Base-by-base conservation (phyloP, 1,139 yeast species). In the Candida mesenterica region DNA sequence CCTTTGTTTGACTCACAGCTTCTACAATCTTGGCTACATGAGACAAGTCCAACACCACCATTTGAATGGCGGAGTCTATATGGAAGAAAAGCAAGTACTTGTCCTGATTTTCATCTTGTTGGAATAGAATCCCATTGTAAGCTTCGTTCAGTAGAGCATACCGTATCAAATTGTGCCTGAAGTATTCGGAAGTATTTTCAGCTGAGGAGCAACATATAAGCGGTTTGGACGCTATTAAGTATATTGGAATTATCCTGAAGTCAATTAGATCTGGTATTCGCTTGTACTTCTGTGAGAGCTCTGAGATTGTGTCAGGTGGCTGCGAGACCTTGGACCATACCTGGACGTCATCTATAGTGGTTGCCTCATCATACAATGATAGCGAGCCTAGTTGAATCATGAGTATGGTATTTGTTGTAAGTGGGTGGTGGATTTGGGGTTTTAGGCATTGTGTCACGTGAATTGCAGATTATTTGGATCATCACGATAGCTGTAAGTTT, bases 241-340 rank as follows among this genome's bases (percentile, higher is more conserved):
- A 57, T 2, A 65, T 31, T 2, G 75, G 74, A 12, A 66, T 48
- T 31, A 46, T 38, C 3, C 39, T 38, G 39, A 53, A 49, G 32
- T 61, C 46, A 15, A 65, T 50, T 33, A 47, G 46, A 22, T 36
- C 28, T 26, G 41, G 35, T 7, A 36, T 19, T 16, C 43, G 23
- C 31, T 45, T 28, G 34, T 28, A 38, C 14, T 22, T 15, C 24
- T 4, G 5, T 3, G 33, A 5, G 15, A 17, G 7, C 26, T n/a
- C 14, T n/a, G n/a, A 5, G n/a, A 12, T 24, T 24, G 5, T 12
- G 17, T 18, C 23, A 9, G 29, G 18, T 5, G 19, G 8, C 10
- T 22, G 24, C 13, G 30, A 5, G 27, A 15, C 12, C 8, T 22
- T 7, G 33, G 32, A 37, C 66, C 65, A 61, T 34, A 61, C 32